Conservation (phyloP, 2,329 filamentous ascomycete species). For the Penicillium sclerotiorum region DNA sequence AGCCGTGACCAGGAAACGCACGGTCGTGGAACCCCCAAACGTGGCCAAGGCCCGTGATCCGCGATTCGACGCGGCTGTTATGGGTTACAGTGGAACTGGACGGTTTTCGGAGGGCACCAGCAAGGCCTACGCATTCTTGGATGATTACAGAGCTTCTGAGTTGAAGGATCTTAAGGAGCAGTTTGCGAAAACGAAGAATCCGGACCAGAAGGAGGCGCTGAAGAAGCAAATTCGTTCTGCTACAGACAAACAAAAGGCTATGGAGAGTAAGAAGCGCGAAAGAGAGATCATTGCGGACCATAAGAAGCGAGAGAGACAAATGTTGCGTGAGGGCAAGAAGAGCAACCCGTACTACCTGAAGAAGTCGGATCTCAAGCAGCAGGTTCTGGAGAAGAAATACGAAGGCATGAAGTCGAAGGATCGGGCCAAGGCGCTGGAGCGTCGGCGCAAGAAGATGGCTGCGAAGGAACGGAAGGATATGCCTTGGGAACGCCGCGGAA, state of each 20-base stretch:
- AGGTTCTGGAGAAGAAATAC: conserved; percentile 76
- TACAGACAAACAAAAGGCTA: conserved; percentile 74
- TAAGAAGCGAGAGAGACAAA: conserved; percentile 78
- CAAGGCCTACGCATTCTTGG: conserved; percentile 82
- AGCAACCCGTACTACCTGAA: conserved; percentile 86
- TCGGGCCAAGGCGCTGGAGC: conserved; percentile 80
- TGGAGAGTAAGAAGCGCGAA: conserved; percentile 69
- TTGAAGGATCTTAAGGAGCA: conserved; percentile 71
- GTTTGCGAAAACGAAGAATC: conserved; percentile 68
- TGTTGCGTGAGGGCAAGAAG: conserved; percentile 81
- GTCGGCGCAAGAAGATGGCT: conserved; percentile 85
- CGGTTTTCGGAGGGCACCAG: conserved; percentile 54
- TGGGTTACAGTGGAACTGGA: conserved; percentile 36
- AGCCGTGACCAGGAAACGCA: conserved; percentile 78
- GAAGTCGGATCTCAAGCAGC: conserved; percentile 87
- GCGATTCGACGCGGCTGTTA: conserved; percentile 73
- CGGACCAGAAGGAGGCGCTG: conserved; percentile 66
- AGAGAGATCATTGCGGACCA: conserved; percentile 73
- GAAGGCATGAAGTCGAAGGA: conserved; percentile 82
- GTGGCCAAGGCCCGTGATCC: conserved; percentile 75
- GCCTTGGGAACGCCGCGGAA: conserved; percentile 57
- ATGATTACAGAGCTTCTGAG: conserved; percentile 83
- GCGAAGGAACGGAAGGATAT: conserved; percentile 81
- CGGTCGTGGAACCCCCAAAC: conserved; percentile 62
- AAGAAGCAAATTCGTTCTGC: conserved; percentile 75